Evolutionary conservation across 2,329 filamentous ascomycete genomes (phyloP).

Genomic region (Zasmidium citrigriseum): DNA sequence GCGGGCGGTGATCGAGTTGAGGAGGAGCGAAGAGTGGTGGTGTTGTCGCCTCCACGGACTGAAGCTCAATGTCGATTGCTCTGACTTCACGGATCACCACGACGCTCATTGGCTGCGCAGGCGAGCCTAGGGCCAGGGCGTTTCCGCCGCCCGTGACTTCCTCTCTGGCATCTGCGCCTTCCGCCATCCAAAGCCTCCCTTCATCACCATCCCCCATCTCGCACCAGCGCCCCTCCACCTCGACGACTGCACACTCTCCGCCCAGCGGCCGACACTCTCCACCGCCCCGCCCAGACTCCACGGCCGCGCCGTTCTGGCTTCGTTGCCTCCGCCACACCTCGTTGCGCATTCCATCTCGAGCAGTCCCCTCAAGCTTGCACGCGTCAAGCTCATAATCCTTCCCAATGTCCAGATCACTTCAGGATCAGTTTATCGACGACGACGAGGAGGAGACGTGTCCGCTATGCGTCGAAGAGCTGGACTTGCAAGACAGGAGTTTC

Average conservation of each 20-base stretch:
- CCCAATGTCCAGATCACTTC: constrained; percentile 51
- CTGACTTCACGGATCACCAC: no score
- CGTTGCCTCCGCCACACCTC: neutral
- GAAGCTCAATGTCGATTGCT: no score
- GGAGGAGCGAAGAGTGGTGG: neutral
- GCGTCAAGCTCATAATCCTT: constrained; percentile 23
- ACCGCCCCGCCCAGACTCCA: neutral
- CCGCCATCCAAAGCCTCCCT: neutral
- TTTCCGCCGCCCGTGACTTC: no score
- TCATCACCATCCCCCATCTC: neutral
- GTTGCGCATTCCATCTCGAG: constrained; percentile 3
- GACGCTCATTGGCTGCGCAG: no score
- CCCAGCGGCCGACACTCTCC: neutral
- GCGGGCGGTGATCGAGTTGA: neutral
- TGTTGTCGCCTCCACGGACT: no score
- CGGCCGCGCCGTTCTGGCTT: constrained; percentile 9
- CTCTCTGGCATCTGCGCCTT: neutral
- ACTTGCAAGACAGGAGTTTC: constrained; percentile 96
- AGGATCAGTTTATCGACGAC: constrained; percentile 57
- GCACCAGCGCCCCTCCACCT: neutral
- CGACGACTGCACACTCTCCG: neutral
- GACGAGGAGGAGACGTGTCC: constrained; percentile 68
- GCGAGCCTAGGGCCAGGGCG: no score
- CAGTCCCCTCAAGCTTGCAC: constrained; percentile 10
- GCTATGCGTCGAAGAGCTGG: constrained; percentile 98